Evolutionary conservation across 2,329 filamentous ascomycete species (phyloP).

Genomic region (Epichloe scottii): DNA sequence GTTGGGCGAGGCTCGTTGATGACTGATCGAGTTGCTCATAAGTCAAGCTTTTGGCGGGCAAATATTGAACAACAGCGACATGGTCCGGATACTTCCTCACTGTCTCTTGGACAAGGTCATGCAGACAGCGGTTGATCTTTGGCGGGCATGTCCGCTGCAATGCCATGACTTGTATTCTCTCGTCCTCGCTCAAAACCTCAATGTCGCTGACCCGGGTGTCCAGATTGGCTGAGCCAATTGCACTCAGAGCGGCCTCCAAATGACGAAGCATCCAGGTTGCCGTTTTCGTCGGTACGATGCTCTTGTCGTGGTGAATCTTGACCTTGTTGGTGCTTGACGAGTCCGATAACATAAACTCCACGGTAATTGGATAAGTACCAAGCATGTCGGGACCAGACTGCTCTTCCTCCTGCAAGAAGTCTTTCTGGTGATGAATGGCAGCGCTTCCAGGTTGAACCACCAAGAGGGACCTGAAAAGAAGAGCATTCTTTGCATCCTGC

Average conservation of each 20-base stretch:
- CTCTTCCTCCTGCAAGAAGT: not conserved
- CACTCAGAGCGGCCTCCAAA: not conserved
- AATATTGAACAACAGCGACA: not conserved
- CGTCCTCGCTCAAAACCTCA: not conserved
- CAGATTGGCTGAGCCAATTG: not conserved
- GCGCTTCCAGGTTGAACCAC: not conserved
- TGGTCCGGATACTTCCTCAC: not conserved
- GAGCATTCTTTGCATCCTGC: not conserved
- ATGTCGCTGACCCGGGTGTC: not conserved
- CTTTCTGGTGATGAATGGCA: not conserved
- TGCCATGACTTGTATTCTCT: not conserved
- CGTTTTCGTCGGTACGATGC: not conserved
- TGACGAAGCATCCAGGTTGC: not conserved
- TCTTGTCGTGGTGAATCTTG: not conserved
- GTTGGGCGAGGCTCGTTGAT: not conserved
- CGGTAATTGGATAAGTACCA: not conserved
- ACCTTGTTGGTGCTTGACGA: not conserved
- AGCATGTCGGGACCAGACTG: not conserved
- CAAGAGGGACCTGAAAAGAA: not conserved
- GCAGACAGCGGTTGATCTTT: not conserved
- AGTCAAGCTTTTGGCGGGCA: slow-evolving; percentile 5
- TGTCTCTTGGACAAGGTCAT: not conserved
- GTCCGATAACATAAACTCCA: not conserved
- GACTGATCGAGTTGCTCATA: slow-evolving; percentile 10
- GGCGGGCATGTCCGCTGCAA: not conserved